Evolutionary conservation across 2,329 filamentous ascomycete species (phyloP), one percentile per base, ranked within the genome.

Genomic region (Rhytidhysteron rufulum): DNA sequence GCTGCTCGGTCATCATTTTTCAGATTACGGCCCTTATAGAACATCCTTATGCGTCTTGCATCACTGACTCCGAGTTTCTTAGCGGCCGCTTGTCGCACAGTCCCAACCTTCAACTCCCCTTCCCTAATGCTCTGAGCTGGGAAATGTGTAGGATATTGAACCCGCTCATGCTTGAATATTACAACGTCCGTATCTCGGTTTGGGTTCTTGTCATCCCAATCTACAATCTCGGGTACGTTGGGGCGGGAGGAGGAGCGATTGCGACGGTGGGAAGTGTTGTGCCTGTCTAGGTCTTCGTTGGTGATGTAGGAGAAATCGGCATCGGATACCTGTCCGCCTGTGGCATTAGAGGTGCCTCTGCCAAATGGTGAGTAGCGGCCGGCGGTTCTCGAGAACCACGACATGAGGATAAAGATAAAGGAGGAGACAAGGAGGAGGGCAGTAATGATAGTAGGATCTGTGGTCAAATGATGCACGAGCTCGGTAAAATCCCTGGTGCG

Each of bases 241-340:
- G 55, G 60, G 44, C 58, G 61, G 10, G 58, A 59, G 2, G 43
- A 31, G 10, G 41, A 38, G 4, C 43, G 41, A 18, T 44, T 40
- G 18, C 42, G 49, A 35, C 56, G 60, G 31, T 62, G 55, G 37
- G 64, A 63, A 20, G 69, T 63, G 42, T 72, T 68, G 57, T 58
- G 37, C 57, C 63, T 62, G 58, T 64, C 73, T 29, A 89, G 64
- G 55, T 90, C 85, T 54, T 86, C 80, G 20, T 82, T 82, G n/a
- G 85, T 88, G 58, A 90, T 89, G 70, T 91, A 90, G 60, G 80
- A 84, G 63, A 82, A 91, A 68, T 90, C 86, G 24, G 83, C 79
- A 51, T 88, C 84, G 53, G 80, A 85, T 44, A 90, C 82, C 49
- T 81, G 75, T 13, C 13, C 19, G 22, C 81, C 61, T 13, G 59